Conservation (phyloP, 2,329 filamentous ascomycete genomes). For the Neonectria magnoliae region DNA sequence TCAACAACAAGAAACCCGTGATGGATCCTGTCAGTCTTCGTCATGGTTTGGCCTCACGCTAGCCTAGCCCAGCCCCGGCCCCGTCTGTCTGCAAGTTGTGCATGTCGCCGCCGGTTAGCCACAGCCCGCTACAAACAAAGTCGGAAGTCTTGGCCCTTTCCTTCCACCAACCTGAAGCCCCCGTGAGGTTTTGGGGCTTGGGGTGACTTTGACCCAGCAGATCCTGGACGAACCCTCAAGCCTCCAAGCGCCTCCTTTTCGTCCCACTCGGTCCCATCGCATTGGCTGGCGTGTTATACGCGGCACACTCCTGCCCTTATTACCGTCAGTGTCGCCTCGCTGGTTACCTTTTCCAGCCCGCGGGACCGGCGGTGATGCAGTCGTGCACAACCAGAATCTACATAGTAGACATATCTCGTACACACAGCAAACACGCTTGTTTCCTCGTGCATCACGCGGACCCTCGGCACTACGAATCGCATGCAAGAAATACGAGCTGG, state of each 20-base stretch:
- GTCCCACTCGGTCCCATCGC: background rate
- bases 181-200: slow-evolving; percentile 10
- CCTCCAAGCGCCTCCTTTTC: background rate
- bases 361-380: background rate
- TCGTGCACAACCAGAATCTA: slow-evolving; percentile 4
- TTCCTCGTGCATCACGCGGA: slow-evolving; percentile 12
- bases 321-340: background rate
- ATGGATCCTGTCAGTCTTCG: background rate
- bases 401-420: background rate
- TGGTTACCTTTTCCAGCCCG: background rate
- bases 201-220: slow-evolving; percentile 5
- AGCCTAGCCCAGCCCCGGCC: background rate
- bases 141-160: background rate
- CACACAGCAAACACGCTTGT: background rate
- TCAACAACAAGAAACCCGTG: background rate
- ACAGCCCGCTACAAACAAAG: slow-evolving; percentile 19
- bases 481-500: slow-evolving; percentile 21
- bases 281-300: background rate
- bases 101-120: slow-evolving; percentile 17
- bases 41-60: background rate
- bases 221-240: slow-evolving; percentile 10
- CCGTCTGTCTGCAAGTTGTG: background rate
- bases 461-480: slow-evolving; percentile 2
- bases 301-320: background rate
- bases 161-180: slow-evolving; percentile 15